phyloP scores from a whole-genome alignment of 139 green algal genomes.

The Diplosphaera chodatii region DNA sequence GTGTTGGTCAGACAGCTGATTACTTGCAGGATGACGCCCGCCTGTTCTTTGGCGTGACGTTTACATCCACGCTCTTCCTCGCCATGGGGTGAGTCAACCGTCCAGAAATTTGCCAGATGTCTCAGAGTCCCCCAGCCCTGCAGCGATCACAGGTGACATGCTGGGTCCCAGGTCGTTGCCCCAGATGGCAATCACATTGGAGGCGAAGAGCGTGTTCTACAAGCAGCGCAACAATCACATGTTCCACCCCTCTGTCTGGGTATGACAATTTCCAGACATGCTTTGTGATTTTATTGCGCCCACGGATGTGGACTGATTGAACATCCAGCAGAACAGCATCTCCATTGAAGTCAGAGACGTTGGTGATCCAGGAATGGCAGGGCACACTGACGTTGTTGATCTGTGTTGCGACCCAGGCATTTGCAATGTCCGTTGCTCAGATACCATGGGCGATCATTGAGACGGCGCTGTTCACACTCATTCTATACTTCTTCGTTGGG shows the following conservation, averaged over 20 bases:
- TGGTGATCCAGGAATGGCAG: too few relatives aligned
- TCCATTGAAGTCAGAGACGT: too few relatives aligned
- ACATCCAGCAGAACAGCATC: too few relatives aligned
- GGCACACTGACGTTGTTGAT: too few relatives aligned
- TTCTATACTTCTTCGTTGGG: constrained; percentile 58
- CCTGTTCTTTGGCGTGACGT: constrained; percentile 39
- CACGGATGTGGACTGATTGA: too few relatives aligned
- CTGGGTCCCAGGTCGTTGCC: constrained; percentile 17
- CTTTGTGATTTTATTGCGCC: too few relatives aligned
- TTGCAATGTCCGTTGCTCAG: constrained; percentile 27
- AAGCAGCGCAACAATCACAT: constrained; percentile 71
- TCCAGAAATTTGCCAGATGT: too few relatives aligned
- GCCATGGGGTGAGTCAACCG: constrained; percentile 25
- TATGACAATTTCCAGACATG: too few relatives aligned
- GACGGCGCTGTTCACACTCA: constrained; percentile 36
- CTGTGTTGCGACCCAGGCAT: too few relatives aligned
- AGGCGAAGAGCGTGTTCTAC: constrained; percentile 66
- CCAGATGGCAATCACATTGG: constrained; percentile 43
- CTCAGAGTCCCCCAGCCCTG: neutral
- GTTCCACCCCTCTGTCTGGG: constrained; percentile 50
- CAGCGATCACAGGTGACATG: too few relatives aligned
- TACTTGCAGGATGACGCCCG: constrained; percentile 13
- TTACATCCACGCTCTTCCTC: constrained; percentile 48
- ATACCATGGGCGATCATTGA: constrained; percentile 52
- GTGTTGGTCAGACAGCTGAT: too few relatives aligned